These are phyloP conservation scores for Terfezia claveryi DNA, from an alignment of 495 filamentous ascomycete genomes.

Conservation along the genomic window DNA sequence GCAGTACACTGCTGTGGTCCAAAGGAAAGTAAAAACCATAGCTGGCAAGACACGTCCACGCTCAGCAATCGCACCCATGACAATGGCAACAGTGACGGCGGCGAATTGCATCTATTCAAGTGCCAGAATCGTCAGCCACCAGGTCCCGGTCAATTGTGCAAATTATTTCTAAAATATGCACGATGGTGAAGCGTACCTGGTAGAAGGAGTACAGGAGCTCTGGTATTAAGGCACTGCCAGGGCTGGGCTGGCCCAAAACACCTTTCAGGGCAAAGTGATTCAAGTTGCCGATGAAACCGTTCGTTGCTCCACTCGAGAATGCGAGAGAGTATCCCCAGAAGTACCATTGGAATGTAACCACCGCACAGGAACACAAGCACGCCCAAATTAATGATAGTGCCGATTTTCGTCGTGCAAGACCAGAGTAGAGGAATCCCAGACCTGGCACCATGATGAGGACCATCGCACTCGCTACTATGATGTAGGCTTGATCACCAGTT, in stretches of 20 bases:
- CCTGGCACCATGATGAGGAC: conserved; percentile 86
- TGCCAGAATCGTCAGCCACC: background rate
- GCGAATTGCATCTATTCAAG: conserved; percentile 78
- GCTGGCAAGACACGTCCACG: conserved; percentile 84
- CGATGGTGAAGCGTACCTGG: conserved; percentile 31
- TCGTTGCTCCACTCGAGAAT: conserved; percentile 66
- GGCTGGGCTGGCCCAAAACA: conserved; percentile 58
- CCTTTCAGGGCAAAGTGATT: conserved; percentile 66
- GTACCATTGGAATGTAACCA: conserved; percentile 95
- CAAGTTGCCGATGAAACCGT: conserved; percentile 65
- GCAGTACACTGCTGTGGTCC: conserved; percentile 95
- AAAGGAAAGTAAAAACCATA: conserved; percentile 87
- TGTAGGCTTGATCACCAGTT: conserved; percentile 61
- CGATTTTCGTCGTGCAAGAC: conserved; percentile 83
- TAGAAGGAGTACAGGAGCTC: conserved; percentile 84
- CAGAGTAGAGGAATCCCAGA: conserved; percentile 97
- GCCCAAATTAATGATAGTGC: conserved; percentile 93
- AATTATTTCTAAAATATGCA: background rate
- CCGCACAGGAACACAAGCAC: conserved; percentile 67
- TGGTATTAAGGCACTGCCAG: conserved; percentile 58
- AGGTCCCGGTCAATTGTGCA: background rate
- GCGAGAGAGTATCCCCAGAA: conserved; percentile 96
- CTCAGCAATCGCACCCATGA: conserved; percentile 80
- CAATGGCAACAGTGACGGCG: conserved; percentile 74
- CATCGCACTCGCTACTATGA: conserved; percentile 81